A percentile compares a stretch with the other conserved stretches of the same genome.
Conservation (phyloP, 306 rosid genomes). For the Casuarina cunninghamiana region DNA sequence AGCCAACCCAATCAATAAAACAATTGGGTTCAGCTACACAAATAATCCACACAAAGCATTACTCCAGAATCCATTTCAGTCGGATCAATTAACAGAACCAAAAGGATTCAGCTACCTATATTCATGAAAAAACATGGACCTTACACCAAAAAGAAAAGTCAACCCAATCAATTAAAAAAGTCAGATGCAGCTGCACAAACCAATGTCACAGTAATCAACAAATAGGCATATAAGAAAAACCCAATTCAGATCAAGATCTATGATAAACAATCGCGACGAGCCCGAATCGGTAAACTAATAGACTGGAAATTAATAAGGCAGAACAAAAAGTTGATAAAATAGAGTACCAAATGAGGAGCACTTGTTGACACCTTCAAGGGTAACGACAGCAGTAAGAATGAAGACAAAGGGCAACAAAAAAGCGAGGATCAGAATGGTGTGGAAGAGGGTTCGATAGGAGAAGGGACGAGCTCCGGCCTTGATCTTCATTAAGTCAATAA, state of each 20-base stretch:
- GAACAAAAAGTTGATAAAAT: neutral
- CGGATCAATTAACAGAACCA: neutral
- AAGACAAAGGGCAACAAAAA: slow-evolving; percentile 93
- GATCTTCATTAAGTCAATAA: slow-evolving; percentile 99
- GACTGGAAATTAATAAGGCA: slow-evolving; percentile 4
- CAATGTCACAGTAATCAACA: slow-evolving; percentile 14
- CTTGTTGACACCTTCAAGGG: slow-evolving; percentile 99
- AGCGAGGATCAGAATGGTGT: slow-evolving; percentile 95
- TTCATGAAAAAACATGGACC: neutral
- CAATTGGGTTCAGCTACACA: neutral
- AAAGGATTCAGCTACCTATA: neutral
- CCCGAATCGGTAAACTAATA: neutral
- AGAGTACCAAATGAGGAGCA: slow-evolving; percentile 95
- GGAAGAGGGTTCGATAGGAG: slow-evolving; percentile 97
- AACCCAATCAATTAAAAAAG: slow-evolving; percentile 9
- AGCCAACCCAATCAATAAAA: neutral
- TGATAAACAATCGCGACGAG: neutral
- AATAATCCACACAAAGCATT: neutral
- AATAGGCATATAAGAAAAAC: slow-evolving; percentile 14
- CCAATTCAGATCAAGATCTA: slow-evolving; percentile 47
- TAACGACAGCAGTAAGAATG: slow-evolving; percentile 98
- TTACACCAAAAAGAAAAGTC: neutral
- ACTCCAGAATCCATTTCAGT: neutral
- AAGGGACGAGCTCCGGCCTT: slow-evolving; percentile 99
- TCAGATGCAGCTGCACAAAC: slow-evolving; percentile 9